Conservation (phyloP, 192 early-diverging fungal species). For the Obelidium mucronatum region DNA sequence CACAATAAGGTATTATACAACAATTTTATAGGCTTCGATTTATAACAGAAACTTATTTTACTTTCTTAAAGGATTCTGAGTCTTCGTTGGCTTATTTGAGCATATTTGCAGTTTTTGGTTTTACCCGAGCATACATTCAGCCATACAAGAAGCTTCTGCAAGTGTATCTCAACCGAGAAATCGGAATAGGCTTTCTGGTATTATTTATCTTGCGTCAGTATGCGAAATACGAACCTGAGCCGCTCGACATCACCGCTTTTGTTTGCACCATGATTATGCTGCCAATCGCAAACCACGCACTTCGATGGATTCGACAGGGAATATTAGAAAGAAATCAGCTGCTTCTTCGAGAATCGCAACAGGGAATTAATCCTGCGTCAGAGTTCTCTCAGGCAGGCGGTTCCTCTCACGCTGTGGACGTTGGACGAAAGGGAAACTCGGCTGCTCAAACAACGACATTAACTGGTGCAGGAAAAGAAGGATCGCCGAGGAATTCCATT, state of each 20-base stretch:
- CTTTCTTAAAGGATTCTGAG: not conserved
- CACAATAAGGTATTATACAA: too few species aligned
- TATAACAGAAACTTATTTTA: not conserved
- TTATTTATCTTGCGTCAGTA: slow-evolving; percentile 28
- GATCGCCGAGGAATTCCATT: too few species aligned
- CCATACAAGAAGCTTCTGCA: slow-evolving; percentile 28
- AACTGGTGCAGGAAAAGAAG: too few species aligned
- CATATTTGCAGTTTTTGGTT: not conserved
- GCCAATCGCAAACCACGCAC: slow-evolving; percentile 8
- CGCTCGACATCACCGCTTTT: not conserved
- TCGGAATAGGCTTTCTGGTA: slow-evolving; percentile 17
- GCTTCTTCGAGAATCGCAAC: too few species aligned
- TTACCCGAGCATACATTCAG: slow-evolving; percentile 30
- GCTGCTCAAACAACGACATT: too few species aligned
- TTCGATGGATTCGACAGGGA: slow-evolving; percentile 18
- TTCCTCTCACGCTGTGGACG: too few species aligned
- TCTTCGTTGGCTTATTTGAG: not conserved
- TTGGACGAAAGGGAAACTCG: too few species aligned
- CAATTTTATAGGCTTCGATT: too few species aligned
- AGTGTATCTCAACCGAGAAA: slow-evolving; percentile 37
- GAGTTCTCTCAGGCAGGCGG: too few species aligned
- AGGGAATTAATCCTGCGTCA: too few species aligned
- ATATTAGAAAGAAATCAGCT: not conserved
- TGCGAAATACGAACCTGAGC: not conserved
- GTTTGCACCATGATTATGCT: slow-evolving; percentile 5